A percentile compares a stretch with the other conserved stretches of the same genome.
These are phyloP conservation scores for Myxozyma neglecta DNA, from an alignment of 805 yeast species.

Conservation along the genomic window DNA sequence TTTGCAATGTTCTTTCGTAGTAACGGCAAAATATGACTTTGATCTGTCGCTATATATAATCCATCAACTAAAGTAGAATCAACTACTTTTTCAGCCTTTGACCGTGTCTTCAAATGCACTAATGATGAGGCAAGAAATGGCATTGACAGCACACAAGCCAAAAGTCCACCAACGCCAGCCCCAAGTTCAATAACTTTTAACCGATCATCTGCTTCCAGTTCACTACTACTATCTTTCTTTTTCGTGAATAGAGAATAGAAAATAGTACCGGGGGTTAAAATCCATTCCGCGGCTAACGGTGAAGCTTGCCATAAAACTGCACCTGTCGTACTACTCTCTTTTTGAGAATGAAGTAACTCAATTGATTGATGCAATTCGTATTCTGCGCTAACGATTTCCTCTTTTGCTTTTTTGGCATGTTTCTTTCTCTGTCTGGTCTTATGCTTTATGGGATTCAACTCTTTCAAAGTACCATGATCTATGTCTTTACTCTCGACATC, in stretches of 20 bases:
- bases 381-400: constrained; percentile 10
- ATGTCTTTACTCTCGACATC: neutral
- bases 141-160: constrained; percentile 47
- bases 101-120: neutral
- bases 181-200: constrained; percentile 56
- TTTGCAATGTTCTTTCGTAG: constrained; percentile 48
- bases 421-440: neutral
- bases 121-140: constrained; percentile 6
- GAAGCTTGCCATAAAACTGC: constrained; percentile 62
- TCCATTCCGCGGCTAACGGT: constrained; percentile 55
- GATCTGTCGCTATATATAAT: constrained; percentile 59
- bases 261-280: constrained; percentile 37
- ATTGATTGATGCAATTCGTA: constrained; percentile 42
- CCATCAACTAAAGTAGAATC: neutral
- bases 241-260: constrained; percentile 16
- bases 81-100: neutral
- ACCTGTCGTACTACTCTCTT: constrained; percentile 55
- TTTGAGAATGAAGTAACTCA: constrained; percentile 40
- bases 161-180: constrained; percentile 58
- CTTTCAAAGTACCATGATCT: neutral
- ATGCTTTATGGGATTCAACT: neutral
- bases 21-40: constrained; percentile 53
- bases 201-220: neutral
- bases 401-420: neutral
- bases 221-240: constrained; percentile 22